Evolutionary conservation across 2,329 filamentous ascomycete species (phyloP).

Genomic region (Pseudogymnoascus sp.): DNA sequence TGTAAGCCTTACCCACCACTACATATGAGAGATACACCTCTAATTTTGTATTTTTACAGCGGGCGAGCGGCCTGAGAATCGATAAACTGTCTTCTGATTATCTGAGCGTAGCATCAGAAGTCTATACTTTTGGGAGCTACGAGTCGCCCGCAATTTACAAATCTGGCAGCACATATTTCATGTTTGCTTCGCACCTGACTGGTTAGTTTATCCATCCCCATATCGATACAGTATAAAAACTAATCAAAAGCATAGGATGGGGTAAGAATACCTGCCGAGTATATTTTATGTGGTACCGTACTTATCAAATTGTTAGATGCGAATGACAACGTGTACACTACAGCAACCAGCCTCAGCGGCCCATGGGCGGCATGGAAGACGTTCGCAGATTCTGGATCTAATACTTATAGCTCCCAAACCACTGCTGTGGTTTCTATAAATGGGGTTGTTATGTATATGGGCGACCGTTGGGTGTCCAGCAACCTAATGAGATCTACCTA

Average conservation of each 20-base stretch:
- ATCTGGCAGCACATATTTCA: slow-evolving; percentile 52
- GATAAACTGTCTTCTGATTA: slow-evolving; percentile 51
- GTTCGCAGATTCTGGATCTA: slow-evolving; percentile 49
- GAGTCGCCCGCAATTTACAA: slow-evolving; percentile 60
- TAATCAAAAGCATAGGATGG: background rate
- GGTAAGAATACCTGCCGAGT: background rate
- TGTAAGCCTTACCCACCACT: slow-evolving; percentile 35
- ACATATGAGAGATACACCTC: slow-evolving; percentile 35
- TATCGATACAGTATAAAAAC: background rate
- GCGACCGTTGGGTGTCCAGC: slow-evolving; percentile 57
- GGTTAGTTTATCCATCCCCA: slow-evolving; percentile 29
- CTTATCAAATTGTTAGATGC: slow-evolving; percentile 34
- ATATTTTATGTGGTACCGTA: background rate
- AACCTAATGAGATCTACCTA: slow-evolving; percentile 57
- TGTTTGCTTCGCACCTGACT: slow-evolving; percentile 54
- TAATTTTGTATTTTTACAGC: slow-evolving; percentile 31
- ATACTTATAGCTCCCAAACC: slow-evolving; percentile 54
- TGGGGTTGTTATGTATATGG: slow-evolving; percentile 42
- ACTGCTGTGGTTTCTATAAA: slow-evolving; percentile 47
- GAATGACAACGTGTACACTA: slow-evolving; percentile 60
- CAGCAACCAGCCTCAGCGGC: slow-evolving; percentile 47
- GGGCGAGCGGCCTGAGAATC: slow-evolving; percentile 51
- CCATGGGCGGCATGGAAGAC: slow-evolving; percentile 55
- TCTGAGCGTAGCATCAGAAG: slow-evolving; percentile 40
- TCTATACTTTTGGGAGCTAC: slow-evolving; percentile 43